Evolutionary conservation across 305 asterid species (phyloP).

Genomic region (Caryopteris hybrid): DNA sequence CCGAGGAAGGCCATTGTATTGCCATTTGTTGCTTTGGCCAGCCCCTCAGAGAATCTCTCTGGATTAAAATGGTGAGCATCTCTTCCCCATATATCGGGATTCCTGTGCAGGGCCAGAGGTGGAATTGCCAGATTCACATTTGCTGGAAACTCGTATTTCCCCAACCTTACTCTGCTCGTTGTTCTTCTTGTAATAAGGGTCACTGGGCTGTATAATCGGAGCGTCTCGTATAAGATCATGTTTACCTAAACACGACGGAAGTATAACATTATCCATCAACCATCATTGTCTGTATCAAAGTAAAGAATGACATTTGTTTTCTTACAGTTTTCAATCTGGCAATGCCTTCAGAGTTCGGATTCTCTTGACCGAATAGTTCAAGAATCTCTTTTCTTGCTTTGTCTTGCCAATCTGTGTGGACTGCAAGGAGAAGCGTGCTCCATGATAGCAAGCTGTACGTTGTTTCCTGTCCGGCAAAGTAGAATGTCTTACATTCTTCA

Average conservation of each 20-base stretch:
- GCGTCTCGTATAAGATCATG: conserved; percentile 42
- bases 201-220: conserved; percentile 45
- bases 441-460: conserved; percentile 35
- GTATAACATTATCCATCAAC: no score
- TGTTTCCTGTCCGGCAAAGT: conserved; percentile 41
- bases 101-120: conserved; percentile 36
- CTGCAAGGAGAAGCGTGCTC: conserved; percentile 35
- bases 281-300: no score
- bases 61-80: conserved; percentile 45
- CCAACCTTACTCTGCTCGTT: conserved; percentile 27
- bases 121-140: conserved; percentile 28
- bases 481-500: conserved; percentile 44
- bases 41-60: conserved; percentile 49
- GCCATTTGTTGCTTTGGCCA: conserved; percentile 41
- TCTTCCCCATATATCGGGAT: conserved; percentile 46
- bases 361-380: conserved; percentile 27
- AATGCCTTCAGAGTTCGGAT: conserved; percentile 39
- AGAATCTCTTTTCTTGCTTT: conserved; percentile 44
- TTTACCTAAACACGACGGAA: conserved; percentile 24
- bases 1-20: conserved; percentile 30
- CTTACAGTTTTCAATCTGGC: conserved; percentile 38
- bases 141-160: conserved; percentile 39
- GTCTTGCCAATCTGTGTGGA: conserved; percentile 47
- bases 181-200: not conserved
- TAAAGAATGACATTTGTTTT: no score